Evolutionary conservation across 768 basidiomycete species (phyloP), one percentile per base, ranked within the genome.

Genomic region (Vishniacozyma victoriae): DNA sequence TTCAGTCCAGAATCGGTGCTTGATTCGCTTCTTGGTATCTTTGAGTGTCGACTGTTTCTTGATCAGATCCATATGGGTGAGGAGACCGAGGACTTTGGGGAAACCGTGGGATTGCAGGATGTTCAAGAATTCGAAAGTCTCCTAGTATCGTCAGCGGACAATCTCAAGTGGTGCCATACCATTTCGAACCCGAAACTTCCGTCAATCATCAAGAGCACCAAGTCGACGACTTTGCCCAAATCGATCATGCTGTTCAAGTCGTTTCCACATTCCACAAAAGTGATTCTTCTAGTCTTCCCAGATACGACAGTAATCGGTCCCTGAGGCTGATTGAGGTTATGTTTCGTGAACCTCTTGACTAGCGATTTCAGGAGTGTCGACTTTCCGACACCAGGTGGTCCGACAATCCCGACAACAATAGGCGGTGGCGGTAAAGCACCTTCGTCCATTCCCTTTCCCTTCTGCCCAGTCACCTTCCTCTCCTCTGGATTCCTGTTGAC

Each of bases 1-100:
- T 73, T 99, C 95, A 0, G 92, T 89, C 95, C 95, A 99, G 76
- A 99, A 99, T 9, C 95, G 87, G 67, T 89, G 95, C 74, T 99
- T 99, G 31, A 99, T 80, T 0, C 83, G 75, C 64, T 95, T 95
- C 76, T 97, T 99, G 44, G 89, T 90, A 41, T 82, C 81, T 48
- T 84, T 85, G 33, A 97, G 82, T 3, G 83, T 83, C 0, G 86
- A 78, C 4, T 85, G 79, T 67, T 90, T 92, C 77, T 95, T 95
- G 59, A 99, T 86, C 56, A 99, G 84, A 73, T 97, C 95, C 35
- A 97, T 82, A 72, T 99, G 95, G 39, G 90, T 85, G 39, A 99
- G 85, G 49, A 99, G 74, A 47, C 95, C 93, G 54, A 99, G 89
- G 60, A 97, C 90, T 77, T 97, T 99, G 2, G 95, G 95, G 70